A percentile compares a stretch with the other conserved stretches of the same genome.
These are phyloP conservation scores for Thelonectria discophora DNA, from an alignment of 2,329 filamentous ascomycete genomes.

Conservation along the genomic window DNA sequence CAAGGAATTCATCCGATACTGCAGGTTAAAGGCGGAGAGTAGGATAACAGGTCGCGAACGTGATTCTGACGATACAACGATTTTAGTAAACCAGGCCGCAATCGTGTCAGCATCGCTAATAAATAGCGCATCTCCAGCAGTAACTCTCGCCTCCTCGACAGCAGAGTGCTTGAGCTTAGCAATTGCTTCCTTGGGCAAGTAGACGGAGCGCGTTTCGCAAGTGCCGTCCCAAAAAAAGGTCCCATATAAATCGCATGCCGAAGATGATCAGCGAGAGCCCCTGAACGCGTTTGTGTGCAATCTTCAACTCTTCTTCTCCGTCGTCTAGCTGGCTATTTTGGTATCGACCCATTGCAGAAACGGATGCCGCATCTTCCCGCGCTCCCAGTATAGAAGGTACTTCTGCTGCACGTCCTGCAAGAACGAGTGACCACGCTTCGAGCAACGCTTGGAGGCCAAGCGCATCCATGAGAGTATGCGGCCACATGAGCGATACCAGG, in stretches of 20 bases:
- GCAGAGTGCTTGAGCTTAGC: conserved; percentile 44
- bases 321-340: neutral
- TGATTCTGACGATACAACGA: conserved; percentile 34
- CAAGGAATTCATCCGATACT: conserved; percentile 36
- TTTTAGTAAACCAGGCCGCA: conserved; percentile 50
- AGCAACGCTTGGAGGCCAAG: conserved; percentile 54
- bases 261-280: conserved; percentile 46
- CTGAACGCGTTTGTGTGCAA: conserved; percentile 36
- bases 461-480: conserved; percentile 58
- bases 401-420: conserved; percentile 53
- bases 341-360: conserved; percentile 19
- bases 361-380: neutral
- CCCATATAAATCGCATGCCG: conserved; percentile 46
- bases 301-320: conserved; percentile 13
- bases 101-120: conserved; percentile 59
- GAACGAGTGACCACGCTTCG: conserved; percentile 54
- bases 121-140: conserved; percentile 43
- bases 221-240: conserved; percentile 45
- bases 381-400: conserved; percentile 40
- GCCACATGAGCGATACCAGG: conserved; percentile 54
- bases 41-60: conserved; percentile 38
- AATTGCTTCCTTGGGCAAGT: conserved; percentile 48
- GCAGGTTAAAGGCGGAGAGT: conserved; percentile 41
- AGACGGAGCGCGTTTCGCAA: conserved; percentile 50
- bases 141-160: conserved; percentile 36